These are phyloP conservation scores for Filobasidium uniguttulatum DNA, from an alignment of 1,284 basidiomycete species.

Conservation along the genomic window DNA sequence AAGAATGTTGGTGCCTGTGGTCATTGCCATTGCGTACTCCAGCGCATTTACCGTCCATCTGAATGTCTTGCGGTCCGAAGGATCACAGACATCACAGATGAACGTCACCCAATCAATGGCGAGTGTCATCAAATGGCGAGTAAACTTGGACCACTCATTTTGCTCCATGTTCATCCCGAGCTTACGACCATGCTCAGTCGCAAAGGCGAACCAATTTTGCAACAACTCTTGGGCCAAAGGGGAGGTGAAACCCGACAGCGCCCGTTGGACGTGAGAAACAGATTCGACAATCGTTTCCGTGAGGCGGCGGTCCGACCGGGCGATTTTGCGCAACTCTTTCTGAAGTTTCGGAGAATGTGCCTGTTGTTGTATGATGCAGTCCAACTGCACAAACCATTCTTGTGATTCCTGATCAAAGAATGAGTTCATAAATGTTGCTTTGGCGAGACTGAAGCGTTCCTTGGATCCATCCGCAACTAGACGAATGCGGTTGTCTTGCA, in stretches of 20 bases:
- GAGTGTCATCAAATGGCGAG: conserved; percentile 65
- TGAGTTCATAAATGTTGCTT: conserved; percentile 58
- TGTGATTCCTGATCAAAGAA: conserved; percentile 41
- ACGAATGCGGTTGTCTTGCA: conserved; percentile 69
- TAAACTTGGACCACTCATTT: conserved; percentile 57
- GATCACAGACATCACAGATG: conserved; percentile 95
- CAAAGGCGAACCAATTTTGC: conserved; percentile 92
- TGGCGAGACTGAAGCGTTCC: conserved; percentile 59
- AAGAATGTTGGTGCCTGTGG: conserved; percentile 77
- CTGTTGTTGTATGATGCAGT: conserved; percentile 67
- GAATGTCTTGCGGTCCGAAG: conserved; percentile 91
- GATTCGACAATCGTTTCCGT: conserved; percentile 89
- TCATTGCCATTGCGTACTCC: conserved; percentile 83
- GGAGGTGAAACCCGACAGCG: conserved; percentile 44
- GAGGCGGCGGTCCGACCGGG: conserved; percentile 71
- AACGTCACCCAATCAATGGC: conserved; percentile 97
- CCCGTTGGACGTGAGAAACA: conserved; percentile 62
- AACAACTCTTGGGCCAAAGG: conserved; percentile 70
- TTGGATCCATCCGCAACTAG: conserved; percentile 79
- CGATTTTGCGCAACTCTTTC: conserved; percentile 78
- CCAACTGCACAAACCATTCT: conserved; percentile 31
- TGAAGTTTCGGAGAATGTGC: conserved; percentile 86
- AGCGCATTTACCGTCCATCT: conserved; percentile 96
- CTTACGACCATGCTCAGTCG: conserved; percentile 85
- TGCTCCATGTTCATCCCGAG: conserved; percentile 77